Base-by-base conservation (phyloP, 2,329 filamentous ascomycete species). In the Trichoderma sp. region DNA sequence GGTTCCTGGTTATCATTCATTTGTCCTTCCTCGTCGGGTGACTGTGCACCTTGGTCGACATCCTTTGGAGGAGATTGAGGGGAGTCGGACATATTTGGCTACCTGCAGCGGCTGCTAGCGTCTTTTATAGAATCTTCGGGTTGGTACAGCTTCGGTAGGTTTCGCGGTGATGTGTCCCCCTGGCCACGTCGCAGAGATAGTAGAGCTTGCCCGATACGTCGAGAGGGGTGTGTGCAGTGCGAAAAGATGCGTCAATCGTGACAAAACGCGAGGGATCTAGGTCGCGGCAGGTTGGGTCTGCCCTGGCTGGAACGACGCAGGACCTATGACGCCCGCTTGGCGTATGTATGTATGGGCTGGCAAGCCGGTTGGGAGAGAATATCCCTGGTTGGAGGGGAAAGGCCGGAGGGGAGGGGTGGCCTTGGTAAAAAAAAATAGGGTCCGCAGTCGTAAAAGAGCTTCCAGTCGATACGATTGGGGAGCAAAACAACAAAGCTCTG, bases 1-100 rank as follows among this genome's bases (percentile, higher is more conserved):
- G 91, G 90, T 88, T 94, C 93, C 86, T 92, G 91, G 87, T 90
- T 88, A 85, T 95, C 94, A 88, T 97, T 95, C 94, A 97, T 97
- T 91, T 93, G 93, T 89, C 93, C 92, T 89, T 97, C 94, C 89
- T 97, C 94, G 88, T 97, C 95, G 89, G 93, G 92, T 89, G 95
- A 97, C 89, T 95, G 94, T 91, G 91, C 93, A 91, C 91, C 93
- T 90, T 93, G 93, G 90, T 98, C 96, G 90, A 95, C 94, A 89
- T 97, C 95, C 90, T 97, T 97, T 84, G 94, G 92, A 89, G 95
- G 94, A 91, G 93, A 95, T 91, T 95, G 89, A 86, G 89, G 89
- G 87, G 90, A 91, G 86, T 91, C 94, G 89, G 95, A 97, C 95
- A 98, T 97, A 95, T 94, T 93, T 92, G 91, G 91, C 89, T 90